phyloP scores from a whole-genome alignment of 2,329 filamentous ascomycete species.

The Colletotrichum magnum region DNA sequence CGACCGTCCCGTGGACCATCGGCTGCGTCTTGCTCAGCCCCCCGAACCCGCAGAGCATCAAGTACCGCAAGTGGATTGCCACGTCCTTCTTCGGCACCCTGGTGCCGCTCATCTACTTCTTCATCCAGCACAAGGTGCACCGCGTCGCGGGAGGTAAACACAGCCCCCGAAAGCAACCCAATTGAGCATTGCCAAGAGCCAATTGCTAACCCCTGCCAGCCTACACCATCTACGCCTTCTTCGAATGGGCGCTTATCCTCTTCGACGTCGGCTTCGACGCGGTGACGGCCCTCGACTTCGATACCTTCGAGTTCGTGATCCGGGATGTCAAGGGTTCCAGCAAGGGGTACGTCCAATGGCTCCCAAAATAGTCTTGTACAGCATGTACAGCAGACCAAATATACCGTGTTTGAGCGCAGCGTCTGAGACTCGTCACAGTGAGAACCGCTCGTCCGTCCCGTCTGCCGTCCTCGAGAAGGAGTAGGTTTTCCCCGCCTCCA shows the following conservation, averaged over 20 bases:
- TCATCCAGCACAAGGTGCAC: slow-evolving; percentile 98
- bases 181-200: too few relatives aligned
- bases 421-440: slow-evolving; percentile 64
- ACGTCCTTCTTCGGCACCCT: slow-evolving; percentile 91
- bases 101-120: slow-evolving; percentile 93
- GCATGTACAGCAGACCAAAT: slow-evolving; percentile 52
- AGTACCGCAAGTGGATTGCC: slow-evolving; percentile 89
- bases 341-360: slow-evolving; percentile 98
- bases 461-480: slow-evolving; percentile 77
- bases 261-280: slow-evolving; percentile 98
- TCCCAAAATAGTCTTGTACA: slow-evolving; percentile 80
- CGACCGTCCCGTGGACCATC: slow-evolving; percentile 94
- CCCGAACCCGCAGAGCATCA: slow-evolving; percentile 84
- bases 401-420: slow-evolving; percentile 45
- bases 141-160: slow-evolving; percentile 88
- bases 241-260: slow-evolving; percentile 95
- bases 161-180: slow-evolving; percentile 1
- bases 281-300: slow-evolving; percentile 92
- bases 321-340: slow-evolving; percentile 90
- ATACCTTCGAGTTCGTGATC: slow-evolving; percentile 87
- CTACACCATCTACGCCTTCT: slow-evolving; percentile 97
- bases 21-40: slow-evolving; percentile 92
- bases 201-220: slow-evolving; percentile 67
- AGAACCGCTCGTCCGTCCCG: slow-evolving; percentile 60
- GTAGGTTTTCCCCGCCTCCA: slow-evolving; percentile 65